Evolutionary conservation across 495 filamentous ascomycete genomes (phyloP).

Genomic region (Penicillium turbatum): DNA sequence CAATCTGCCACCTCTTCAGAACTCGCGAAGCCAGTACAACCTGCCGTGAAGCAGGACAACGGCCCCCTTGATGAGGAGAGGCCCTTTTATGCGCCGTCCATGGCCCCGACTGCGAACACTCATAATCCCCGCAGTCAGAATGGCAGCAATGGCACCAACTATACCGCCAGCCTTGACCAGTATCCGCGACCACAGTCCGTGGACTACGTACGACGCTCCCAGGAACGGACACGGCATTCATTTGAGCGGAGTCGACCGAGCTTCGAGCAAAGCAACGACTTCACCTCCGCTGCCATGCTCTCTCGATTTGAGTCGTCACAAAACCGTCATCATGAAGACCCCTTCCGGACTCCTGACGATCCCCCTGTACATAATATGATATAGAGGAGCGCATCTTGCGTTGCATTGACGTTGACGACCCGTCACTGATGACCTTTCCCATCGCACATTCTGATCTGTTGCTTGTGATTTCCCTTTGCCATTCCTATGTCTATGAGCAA

Average conservation of each 20-base stretch:
- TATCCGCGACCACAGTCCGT: constrained; percentile 49
- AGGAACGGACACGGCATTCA: constrained; percentile 64
- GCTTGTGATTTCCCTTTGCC: constrained; percentile 23
- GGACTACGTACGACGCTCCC: constrained; percentile 68
- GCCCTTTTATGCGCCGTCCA: constrained; percentile 87
- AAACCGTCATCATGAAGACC: constrained; percentile 30
- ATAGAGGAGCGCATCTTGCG: constrained; percentile 21
- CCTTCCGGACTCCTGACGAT: constrained; percentile 37
- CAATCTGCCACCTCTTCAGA: constrained; percentile 58
- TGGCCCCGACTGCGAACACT: constrained; percentile 69
- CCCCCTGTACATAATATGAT: constrained; percentile 30
- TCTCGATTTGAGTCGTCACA: constrained; percentile 76
- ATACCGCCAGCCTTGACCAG: constrained; percentile 62
- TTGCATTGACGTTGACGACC: constrained; percentile 32
- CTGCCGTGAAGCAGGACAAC: constrained; percentile 50
- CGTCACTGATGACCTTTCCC: constrained; percentile 31
- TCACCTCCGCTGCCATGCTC: constrained; percentile 80
- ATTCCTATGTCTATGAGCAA: constrained; percentile 30
- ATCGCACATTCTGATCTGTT: constrained; percentile 24
- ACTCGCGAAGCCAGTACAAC: constrained; percentile 58
- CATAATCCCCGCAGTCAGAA: constrained; percentile 83
- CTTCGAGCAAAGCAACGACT: constrained; percentile 83
- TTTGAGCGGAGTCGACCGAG: constrained; percentile 55
- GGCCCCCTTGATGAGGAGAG: constrained; percentile 75
- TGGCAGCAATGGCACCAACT: constrained; percentile 90